Base-by-base conservation (phyloP, 768 basidiomycete species). In the Chlorophyllum brunneum region DNA sequence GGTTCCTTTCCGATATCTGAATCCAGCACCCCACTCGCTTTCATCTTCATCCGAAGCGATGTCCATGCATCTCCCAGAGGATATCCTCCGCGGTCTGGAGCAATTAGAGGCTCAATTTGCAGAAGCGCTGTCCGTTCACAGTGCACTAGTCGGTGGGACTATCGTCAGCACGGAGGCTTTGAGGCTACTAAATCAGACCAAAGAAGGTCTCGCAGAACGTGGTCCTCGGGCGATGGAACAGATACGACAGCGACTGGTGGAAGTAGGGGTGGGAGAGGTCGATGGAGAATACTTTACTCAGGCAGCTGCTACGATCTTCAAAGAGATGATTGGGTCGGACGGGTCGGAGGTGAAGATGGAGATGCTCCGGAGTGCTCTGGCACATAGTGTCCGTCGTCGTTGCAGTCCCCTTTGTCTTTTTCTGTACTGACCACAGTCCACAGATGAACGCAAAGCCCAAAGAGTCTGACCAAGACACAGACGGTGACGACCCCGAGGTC, bases 41-140 rank as follows among this genome's bases (percentile, higher is more conserved):
- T 22, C 29, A n/a, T 13, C 16, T 18, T 40, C 10, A 27, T 23
- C 7, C n/a, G 23, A 18, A 26, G 51, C 51, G n/a, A 44, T 44
- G 51, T 36, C 51, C 3, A 43, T 43, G 16, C 41, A 34, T 5
- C 42, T 52, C 5, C 51, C 51, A 6, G 51, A 52, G 20, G 51
- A 52, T 18, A 52, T 52, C 5, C 24, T 34, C 22, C 51, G 51
- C 15, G 51, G 51, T 5, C 26, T 52, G 22, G 51, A 52, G 26
- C 51, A 52, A 34, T 33, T 52, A 2, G 51, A 52, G 24, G 51
- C 51, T 2, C 51, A 52, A 20, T 52, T 52, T 44, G 51, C 51
- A 43, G 51, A 52, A 20, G 51, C 51, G 6, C 33, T 52, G 24
- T 52, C 51, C 4, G 26, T 52, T 8, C 51, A 52, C 33, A 52